These are phyloP conservation scores for Amylostereum areolatum DNA, from an alignment of 1,284 basidiomycete species.

Conservation along the genomic window DNA sequence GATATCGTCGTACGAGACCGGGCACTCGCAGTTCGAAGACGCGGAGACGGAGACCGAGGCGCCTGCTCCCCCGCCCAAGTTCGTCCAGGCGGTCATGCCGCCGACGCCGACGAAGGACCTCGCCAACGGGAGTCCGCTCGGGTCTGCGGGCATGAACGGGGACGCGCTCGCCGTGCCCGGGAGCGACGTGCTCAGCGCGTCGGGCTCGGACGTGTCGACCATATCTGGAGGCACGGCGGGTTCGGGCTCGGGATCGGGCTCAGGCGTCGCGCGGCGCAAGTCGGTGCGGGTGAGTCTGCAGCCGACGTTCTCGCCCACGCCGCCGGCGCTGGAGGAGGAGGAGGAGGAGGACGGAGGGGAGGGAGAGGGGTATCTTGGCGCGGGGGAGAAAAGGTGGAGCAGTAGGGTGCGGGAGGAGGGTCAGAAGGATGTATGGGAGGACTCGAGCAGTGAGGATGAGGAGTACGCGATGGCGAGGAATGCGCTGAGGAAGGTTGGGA, in stretches of 20 bases:
- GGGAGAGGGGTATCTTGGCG: slow-evolving; percentile 9
- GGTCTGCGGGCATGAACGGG: neutral
- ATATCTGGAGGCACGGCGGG: neutral
- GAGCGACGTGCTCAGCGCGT: neutral
- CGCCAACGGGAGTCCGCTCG: neutral
- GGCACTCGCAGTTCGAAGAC: slow-evolving; percentile 39
- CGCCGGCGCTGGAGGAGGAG: slow-evolving; percentile 58
- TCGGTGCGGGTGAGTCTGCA: slow-evolving; percentile 69
- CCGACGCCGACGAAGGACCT: neutral
- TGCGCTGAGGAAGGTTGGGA: slow-evolving; percentile 39
- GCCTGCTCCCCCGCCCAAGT: neutral
- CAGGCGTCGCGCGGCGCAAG: slow-evolving; percentile 46
- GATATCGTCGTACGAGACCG: slow-evolving; percentile 58
- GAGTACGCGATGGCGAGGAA: slow-evolving; percentile 54
- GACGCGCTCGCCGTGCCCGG: neutral
- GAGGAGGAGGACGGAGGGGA: slow-evolving; percentile 34
- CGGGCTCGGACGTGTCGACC: neutral
- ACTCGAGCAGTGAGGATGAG: slow-evolving; percentile 69
- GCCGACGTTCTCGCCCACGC: slow-evolving; percentile 66
- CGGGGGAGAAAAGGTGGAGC: slow-evolving; percentile 5
- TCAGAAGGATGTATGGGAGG: slow-evolving; percentile 51
- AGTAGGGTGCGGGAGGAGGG: slow-evolving; percentile 18
- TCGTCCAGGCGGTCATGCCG: neutral
- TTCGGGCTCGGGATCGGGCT: slow-evolving; percentile 11
- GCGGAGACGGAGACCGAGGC: slow-evolving; percentile 11